These are phyloP conservation scores for Neonectria sp. DNA, from an alignment of 2,329 filamentous ascomycete species.

Conservation along the genomic window DNA sequence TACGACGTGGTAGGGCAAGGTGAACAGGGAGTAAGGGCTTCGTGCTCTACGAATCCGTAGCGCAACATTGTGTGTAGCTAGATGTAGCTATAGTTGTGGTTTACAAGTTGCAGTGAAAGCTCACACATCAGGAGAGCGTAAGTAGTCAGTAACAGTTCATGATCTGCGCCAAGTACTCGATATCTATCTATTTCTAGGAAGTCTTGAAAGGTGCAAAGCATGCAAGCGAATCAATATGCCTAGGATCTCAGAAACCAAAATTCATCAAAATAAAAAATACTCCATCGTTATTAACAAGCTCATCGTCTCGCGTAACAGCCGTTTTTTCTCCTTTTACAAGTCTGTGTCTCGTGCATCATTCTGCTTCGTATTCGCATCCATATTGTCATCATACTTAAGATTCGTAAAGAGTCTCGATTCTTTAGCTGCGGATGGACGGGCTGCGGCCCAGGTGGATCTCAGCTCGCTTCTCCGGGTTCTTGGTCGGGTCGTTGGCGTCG, in stretches of 20 bases:
- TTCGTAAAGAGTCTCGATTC: neutral
- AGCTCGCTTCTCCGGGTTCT: constrained; percentile 59
- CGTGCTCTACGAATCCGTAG: neutral
- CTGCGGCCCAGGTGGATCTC: constrained; percentile 42
- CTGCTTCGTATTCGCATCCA: neutral
- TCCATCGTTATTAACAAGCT: neutral
- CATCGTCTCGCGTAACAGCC: neutral
- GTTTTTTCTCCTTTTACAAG: constrained; percentile 13
- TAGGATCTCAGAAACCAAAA: neutral
- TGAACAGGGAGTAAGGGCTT: neutral
- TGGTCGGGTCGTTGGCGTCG: constrained; percentile 59
- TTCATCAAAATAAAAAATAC: constrained; percentile 6
- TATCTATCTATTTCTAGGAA: constrained; percentile 12
- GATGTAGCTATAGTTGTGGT: neutral
- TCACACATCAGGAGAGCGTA: neutral
- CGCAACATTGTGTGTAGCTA: neutral
- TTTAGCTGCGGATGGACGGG: constrained; percentile 42
- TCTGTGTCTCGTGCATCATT: constrained; percentile 16
- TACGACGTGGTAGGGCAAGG: neutral
- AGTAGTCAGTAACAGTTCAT: constrained; percentile 6
- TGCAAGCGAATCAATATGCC: constrained; percentile 1
- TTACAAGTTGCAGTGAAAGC: neutral
- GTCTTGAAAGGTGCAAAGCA: neutral
- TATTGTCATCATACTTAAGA: constrained; percentile 1
- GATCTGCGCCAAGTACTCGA: constrained; percentile 5